Base-by-base conservation (phyloP, 148 eudicot genomes). In the Rhododendron williamsianum region DNA sequence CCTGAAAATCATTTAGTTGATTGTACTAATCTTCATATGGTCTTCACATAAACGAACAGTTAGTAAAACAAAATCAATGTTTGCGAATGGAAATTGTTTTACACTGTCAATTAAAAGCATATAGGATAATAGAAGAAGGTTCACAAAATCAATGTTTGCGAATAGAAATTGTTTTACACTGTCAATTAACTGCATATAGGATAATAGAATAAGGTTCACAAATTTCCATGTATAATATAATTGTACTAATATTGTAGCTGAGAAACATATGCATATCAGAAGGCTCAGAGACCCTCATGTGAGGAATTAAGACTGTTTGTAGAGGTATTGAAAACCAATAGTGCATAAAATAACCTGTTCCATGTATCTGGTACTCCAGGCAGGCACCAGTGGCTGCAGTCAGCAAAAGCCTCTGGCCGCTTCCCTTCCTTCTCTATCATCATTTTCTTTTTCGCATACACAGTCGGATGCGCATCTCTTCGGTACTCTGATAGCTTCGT, bases 371-470 rank as follows among this genome's bases (percentile, higher is more conserved):
- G 92, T 43, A 90, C 21, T 19, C 91, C 90, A 13, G 93, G 92
- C 4, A 92, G 90, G 78, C 93, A 92, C 93, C 93, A 92, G 83
- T 92, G 92, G 86, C 90, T 92, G 84, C 93, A 92, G 74, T 92
- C 93, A 0, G 89, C 89, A 65, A 46, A 82, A 25, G 81, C 19
- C 10, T 35, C 15, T 0, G 23, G 71, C 52, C 0, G 30, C 52
- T 80, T 71, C 27, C 48, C 45, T 52, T 7, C 12, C 25, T 81
- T 84, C 13, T 21, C 46, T 41, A 13, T 65, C 56, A 63, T 36
- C 38, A 16, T 36, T 78, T 85, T 83, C 89, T 60, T 83, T 25
- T 43, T 83, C 80, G 36, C 36, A 77, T 88, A 90, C 13, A 85
- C 81, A 1, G 92, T 81, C 2, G 93, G 91, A 85, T 93, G 95